Evolutionary conservation across 306 rosid genomes (phyloP).

Genomic region (Morella rubra): DNA sequence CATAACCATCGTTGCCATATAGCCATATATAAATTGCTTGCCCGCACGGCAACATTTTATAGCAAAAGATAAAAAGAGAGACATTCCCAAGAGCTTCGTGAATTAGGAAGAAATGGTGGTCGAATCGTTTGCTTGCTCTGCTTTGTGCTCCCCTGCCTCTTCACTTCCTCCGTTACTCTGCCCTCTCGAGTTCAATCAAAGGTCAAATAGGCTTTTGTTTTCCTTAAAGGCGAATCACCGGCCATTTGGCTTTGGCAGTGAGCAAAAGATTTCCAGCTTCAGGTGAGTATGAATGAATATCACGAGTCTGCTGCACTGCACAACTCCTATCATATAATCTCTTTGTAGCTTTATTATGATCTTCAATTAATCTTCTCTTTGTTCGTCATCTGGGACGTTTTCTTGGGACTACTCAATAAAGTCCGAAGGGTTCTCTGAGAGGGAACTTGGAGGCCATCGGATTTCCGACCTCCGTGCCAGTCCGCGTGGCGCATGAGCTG

Average conservation of each 20-base stretch:
- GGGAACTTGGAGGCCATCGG: constrained; percentile 50
- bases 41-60: not conserved
- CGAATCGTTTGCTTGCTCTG: constrained; percentile 39
- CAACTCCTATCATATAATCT: not conserved
- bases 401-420: constrained; percentile 23
- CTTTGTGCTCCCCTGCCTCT: constrained; percentile 24
- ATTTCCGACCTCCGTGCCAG: constrained; percentile 80
- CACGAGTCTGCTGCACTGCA: no score
- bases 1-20: not conserved
- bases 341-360: not conserved
- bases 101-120: constrained; percentile 33
- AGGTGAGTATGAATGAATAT: constrained; percentile 22
- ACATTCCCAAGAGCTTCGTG: not conserved
- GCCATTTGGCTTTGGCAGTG: not conserved
- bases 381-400: not conserved
- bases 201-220: not conserved
- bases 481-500: constrained; percentile 83
- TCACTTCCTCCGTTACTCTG: constrained; percentile 17
- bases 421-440: constrained; percentile 42
- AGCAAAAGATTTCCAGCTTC: constrained; percentile 8
- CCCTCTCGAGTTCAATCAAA: constrained; percentile 17
- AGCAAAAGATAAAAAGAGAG: not conserved
- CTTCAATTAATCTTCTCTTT: not conserved
- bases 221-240: not conserved
- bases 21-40: not conserved